Base-by-base conservation (phyloP, 1,284 basidiomycete species). In the Moesziomyces globuligerus region DNA sequence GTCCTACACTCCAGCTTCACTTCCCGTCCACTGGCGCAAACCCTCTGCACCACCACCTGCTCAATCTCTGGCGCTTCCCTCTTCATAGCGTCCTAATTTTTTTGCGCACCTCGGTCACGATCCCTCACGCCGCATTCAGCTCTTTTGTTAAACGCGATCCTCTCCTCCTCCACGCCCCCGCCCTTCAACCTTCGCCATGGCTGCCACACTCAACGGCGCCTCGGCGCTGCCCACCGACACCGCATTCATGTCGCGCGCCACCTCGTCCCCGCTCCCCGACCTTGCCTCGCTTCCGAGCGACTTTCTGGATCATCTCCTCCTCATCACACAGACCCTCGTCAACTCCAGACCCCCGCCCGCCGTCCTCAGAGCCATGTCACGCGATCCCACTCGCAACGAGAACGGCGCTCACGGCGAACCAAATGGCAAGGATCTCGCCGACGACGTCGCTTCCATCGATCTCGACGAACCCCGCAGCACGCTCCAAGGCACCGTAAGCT, bases 301-400 rank as follows among this genome's bases (percentile, higher is more conserved):
- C 37, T 78, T 79, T 32, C 54, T 79, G 45, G 77, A 79, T 62
- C 76, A 79, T 48, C 70, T 79, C 47, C 53, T 70, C 23, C 58
- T 76, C 48, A 62, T 79, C 48, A 79, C 77, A 36, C 66, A 74
- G 53, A 58, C 62, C 4, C 42, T 79, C 28, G 69, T 76, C 62
- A 67, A 74, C 57, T 60, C 55, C 15, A 70, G 41, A 34, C 75
- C 71, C 20, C 72, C 74, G 11, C 58, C 74, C 18, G 47, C 70
- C 13, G 40, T 71, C 17, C 55, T 28, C 18, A 42, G 64, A n/a
- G 53, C 59, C 51, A 68, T 69, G 62, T 58, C 51, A n/a, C 42
- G 51, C 28, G 72, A 68, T 18, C 60, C 67, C 26, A 62, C 66
- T 6, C 44, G 54, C 29, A 50, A 46, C 6, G 48, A 37, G 13